Evolutionary conservation across 768 basidiomycete genomes (phyloP).

Genomic region (Pulveroboletus sp.): DNA sequence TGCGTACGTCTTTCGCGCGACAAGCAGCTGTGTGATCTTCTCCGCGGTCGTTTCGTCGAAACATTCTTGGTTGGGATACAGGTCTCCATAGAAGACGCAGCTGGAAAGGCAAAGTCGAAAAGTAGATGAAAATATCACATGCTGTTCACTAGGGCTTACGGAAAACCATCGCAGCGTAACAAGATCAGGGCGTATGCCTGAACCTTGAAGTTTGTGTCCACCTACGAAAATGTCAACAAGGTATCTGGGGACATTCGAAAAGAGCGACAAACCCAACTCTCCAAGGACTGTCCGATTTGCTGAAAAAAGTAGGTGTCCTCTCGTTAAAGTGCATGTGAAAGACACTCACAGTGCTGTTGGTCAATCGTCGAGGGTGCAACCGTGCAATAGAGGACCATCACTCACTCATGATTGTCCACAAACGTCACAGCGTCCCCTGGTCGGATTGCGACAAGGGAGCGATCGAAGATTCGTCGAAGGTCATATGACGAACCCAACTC

Average conservation of each 20-base stretch:
- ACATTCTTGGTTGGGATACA: conserved; percentile 71
- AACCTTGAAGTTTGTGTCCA: conserved; percentile 66
- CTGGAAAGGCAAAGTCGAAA: conserved; percentile 35
- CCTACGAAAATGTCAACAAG: conserved; percentile 39
- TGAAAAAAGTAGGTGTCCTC: conserved; percentile 22
- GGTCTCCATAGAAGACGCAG: conserved; percentile 85
- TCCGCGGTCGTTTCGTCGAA: conserved; percentile 52
- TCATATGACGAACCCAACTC: conserved; percentile 66
- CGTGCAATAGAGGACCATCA: background rate
- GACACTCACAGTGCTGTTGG: conserved; percentile 63
- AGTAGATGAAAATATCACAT: background rate
- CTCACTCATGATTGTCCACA: conserved; percentile 89
- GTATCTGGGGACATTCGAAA: background rate
- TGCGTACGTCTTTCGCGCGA: conserved; percentile 62
- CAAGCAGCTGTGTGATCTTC: conserved; percentile 54
- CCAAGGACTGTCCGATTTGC: conserved; percentile 72
- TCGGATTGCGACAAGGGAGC: conserved; percentile 61
- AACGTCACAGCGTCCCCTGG: conserved; percentile 87
- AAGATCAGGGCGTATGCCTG: conserved; percentile 84
- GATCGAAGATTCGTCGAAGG: conserved; percentile 68
- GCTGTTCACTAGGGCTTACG: conserved; percentile 45
- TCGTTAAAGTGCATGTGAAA: background rate
- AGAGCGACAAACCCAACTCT: conserved; percentile 70
- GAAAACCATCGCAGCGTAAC: conserved; percentile 65
- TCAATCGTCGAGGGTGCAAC: background rate